phyloP scores from a whole-genome alignment of 371 early-diverging fungal genomes.

The Lichtheimia ramosa region DNA sequence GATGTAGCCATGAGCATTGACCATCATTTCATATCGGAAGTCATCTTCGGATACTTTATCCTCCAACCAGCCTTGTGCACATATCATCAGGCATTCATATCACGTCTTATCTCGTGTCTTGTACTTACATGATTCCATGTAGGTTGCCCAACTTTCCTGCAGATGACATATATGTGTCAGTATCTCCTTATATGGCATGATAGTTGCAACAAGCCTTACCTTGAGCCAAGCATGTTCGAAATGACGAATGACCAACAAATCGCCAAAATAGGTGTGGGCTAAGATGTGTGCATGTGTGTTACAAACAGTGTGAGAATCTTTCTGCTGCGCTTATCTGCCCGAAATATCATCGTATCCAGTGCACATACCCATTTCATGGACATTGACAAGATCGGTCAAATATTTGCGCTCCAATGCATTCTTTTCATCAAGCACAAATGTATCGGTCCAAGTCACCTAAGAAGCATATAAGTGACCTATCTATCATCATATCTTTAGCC shows the following conservation, averaged over 20 bases:
- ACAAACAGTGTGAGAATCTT: neutral
- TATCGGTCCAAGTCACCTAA: slow-evolving; percentile 34
- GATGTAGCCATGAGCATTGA: slow-evolving; percentile 32
- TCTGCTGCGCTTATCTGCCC: neutral
- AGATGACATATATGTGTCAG: neutral
- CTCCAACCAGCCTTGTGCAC: slow-evolving; percentile 37
- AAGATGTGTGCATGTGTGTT: neutral
- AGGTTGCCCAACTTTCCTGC: slow-evolving; percentile 62
- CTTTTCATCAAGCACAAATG: slow-evolving; percentile 32
- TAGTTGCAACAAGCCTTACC: slow-evolving; percentile 1
- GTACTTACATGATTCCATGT: slow-evolving; percentile 41
- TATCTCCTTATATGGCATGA: no score
- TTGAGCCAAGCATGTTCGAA: slow-evolving; percentile 72
- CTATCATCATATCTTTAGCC: neutral
- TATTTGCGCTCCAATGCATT: slow-evolving; percentile 23
- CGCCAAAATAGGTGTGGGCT: slow-evolving; percentile 65
- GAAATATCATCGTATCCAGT: neutral
- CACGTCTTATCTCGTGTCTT: neutral
- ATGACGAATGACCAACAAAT: slow-evolving; percentile 56
- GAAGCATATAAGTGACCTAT: neutral
- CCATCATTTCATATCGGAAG: slow-evolving; percentile 37
- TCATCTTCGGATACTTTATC: slow-evolving; percentile 45
- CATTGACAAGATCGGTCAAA: slow-evolving; percentile 35
- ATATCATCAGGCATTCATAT: no score
- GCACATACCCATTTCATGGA: slow-evolving; percentile 58